These are phyloP conservation scores for Starmera caribaea DNA, from an alignment of 805 yeast species.

Conservation along the genomic window DNA sequence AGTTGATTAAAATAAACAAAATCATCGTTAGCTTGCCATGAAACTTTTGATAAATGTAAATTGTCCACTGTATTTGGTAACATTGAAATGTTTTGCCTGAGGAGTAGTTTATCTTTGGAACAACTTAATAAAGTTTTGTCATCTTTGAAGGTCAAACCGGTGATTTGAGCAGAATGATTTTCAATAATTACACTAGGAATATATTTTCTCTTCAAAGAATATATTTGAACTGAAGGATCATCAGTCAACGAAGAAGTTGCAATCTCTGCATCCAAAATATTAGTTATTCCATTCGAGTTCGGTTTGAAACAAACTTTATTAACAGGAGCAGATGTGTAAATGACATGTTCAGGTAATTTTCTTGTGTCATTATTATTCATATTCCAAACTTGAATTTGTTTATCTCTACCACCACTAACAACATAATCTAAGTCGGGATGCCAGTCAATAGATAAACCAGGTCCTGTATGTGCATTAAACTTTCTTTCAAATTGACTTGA, in stretches of 20 bases:
- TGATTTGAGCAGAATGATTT: conserved; percentile 36
- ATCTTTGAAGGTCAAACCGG: conserved; percentile 49
- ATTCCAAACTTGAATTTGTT: conserved; percentile 71
- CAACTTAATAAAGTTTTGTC: conserved; percentile 37
- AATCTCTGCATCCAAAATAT: conserved; percentile 48
- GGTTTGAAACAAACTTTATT: conserved; percentile 66
- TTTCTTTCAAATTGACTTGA: conserved; percentile 55
- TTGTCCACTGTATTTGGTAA: conserved; percentile 38
- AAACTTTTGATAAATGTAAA: conserved; percentile 38
- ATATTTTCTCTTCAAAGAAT: conserved; percentile 60
- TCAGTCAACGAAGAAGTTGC: conserved; percentile 69
- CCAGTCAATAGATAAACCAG: conserved; percentile 82
- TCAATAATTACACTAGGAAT: conserved; percentile 54
- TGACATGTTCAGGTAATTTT: conserved; percentile 54
- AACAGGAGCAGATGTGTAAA: conserved; percentile 71
- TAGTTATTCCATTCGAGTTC: conserved; percentile 25
- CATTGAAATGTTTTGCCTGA: conserved; percentile 35
- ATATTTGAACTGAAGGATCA: conserved; percentile 55
- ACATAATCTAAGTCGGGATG: conserved; percentile 77
- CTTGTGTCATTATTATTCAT: conserved; percentile 29
- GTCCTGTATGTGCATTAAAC: conserved; percentile 84
- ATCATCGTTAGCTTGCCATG: conserved; percentile 50
- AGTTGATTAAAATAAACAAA: conserved; percentile 45
- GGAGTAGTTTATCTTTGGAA: conserved; percentile 39
- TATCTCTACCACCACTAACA: conserved; percentile 90